Evolutionary conservation across 805 yeast genomes (phyloP).

Genomic region (Candida argentea): DNA sequence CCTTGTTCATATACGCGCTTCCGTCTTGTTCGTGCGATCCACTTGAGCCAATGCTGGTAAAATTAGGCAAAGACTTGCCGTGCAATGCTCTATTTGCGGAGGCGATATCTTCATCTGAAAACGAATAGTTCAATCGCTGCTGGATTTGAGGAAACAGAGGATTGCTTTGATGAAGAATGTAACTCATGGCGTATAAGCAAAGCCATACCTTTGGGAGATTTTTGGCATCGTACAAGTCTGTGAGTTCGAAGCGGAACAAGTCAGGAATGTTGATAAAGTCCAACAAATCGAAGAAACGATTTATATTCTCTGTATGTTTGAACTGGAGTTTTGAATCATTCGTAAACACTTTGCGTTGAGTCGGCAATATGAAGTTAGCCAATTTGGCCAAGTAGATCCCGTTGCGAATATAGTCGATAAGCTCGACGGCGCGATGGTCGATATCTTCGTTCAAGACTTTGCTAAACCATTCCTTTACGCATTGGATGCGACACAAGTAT

Average conservation of each 20-base stretch:
- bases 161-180: constrained; percentile 50
- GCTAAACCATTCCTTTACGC: constrained; percentile 78
- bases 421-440: constrained; percentile 42
- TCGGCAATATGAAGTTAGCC: constrained; percentile 63
- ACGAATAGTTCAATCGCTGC: constrained; percentile 49
- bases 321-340: constrained; percentile 57
- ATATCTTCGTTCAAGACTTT: constrained; percentile 46
- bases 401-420: constrained; percentile 62
- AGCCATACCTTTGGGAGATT: constrained; percentile 90
- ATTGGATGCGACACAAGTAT: constrained; percentile 69
- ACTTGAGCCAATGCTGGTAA: constrained; percentile 35
- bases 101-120: constrained; percentile 58
- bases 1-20: constrained; percentile 10
- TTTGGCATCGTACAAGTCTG: constrained; percentile 86
- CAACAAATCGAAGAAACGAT: constrained; percentile 64
- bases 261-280: constrained; percentile 72
- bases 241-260: constrained; percentile 79
- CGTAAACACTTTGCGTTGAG: constrained; percentile 44
- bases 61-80: constrained; percentile 70
- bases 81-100: constrained; percentile 59
- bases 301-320: constrained; percentile 88
- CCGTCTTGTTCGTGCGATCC: constrained; percentile 7
- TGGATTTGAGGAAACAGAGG: constrained; percentile 48
- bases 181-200: constrained; percentile 83
- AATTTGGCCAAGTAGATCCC: constrained; percentile 81